A percentile compares a stretch with the other conserved stretches of the same genome.
Conservation (phyloP, 345 rosid species). For the Bruguiera sexangula region DNA sequence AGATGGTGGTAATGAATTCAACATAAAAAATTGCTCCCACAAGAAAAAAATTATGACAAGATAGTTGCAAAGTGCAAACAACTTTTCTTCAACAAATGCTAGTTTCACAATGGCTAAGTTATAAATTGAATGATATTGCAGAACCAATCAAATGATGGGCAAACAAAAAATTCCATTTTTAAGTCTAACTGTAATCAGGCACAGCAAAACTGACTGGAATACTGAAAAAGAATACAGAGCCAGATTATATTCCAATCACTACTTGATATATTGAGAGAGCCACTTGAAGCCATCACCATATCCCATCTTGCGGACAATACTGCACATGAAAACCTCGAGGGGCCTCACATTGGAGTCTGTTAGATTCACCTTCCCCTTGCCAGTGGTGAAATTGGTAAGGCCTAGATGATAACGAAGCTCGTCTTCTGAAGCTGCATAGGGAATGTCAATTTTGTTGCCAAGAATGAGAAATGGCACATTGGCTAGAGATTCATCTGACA, state of each 20-base stretch:
- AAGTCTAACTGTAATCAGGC: constrained; percentile 14
- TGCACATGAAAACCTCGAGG: constrained; percentile 62
- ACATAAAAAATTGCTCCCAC: not conserved
- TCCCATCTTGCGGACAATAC: constrained; percentile 61
- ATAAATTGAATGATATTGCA: constrained; percentile 7
- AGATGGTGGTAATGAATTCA: not conserved
- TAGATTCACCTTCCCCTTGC: constrained; percentile 51
- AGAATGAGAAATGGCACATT: constrained; percentile 54
- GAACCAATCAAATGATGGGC: constrained; percentile 7
- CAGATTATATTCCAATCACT: constrained; percentile 17
- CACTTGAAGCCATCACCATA: constrained; percentile 66
- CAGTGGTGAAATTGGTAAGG: constrained; percentile 49
- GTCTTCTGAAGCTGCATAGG: constrained; percentile 52
- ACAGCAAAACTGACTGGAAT: constrained; percentile 16
- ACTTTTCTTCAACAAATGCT: constrained; percentile 13
- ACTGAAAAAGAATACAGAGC: constrained; percentile 17
- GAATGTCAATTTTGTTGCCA: constrained; percentile 60
- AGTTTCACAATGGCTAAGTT: constrained; percentile 8
- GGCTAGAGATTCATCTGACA: constrained; percentile 49
- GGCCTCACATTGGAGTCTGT: constrained; percentile 42
- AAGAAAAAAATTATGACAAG: not conserved
- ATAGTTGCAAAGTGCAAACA: not conserved
- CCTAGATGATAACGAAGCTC: constrained; percentile 54
- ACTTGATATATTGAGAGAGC: constrained; percentile 63
- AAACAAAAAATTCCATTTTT: constrained; percentile 19